These are phyloP conservation scores for Cordyceps farinosa DNA, from an alignment of 2,329 filamentous ascomycete genomes.

Conservation along the genomic window DNA sequence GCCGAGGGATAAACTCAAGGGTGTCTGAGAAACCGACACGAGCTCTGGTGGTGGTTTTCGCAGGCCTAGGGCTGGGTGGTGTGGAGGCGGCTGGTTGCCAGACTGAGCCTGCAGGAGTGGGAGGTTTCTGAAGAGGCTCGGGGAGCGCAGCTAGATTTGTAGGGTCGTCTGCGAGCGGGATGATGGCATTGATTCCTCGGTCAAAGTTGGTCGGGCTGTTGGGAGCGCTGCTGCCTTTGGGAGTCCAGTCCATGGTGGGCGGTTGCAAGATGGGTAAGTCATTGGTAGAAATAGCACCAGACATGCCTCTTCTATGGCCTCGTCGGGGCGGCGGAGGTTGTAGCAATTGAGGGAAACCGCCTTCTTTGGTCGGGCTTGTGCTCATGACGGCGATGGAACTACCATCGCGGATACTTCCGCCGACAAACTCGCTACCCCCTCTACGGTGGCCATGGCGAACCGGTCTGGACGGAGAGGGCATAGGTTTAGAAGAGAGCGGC, in stretches of 20 bases:
- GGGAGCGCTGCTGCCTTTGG: conserved; percentile 60
- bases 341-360: conserved; percentile 54
- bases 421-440: conserved; percentile 83
- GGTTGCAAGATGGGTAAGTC: conserved; percentile 72
- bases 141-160: conserved; percentile 15
- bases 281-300: conserved; percentile 76
- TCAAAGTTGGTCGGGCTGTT: conserved; percentile 54
- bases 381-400: conserved; percentile 60
- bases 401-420: conserved; percentile 61
- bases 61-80: conserved; percentile 21
- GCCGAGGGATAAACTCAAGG: conserved; percentile 77
- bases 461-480: conserved; percentile 55
- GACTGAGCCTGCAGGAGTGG: background rate
- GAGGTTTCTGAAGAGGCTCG: conserved; percentile 18
- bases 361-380: conserved; percentile 65
- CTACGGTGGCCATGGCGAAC: conserved; percentile 72
- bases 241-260: conserved; percentile 47
- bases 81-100: background rate
- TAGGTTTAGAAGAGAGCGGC: conserved; percentile 46
- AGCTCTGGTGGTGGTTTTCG: conserved; percentile 46
- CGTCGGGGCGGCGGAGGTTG: conserved; percentile 53
- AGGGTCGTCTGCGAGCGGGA: conserved; percentile 16
- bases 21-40: conserved; percentile 82
- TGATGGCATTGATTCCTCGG: conserved; percentile 19
- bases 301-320: conserved; percentile 67